A percentile compares a stretch with the other conserved stretches of the same genome.
These are phyloP conservation scores for Candida sp. DNA, from an alignment of 1,139 yeast genomes.

Conservation along the genomic window DNA sequence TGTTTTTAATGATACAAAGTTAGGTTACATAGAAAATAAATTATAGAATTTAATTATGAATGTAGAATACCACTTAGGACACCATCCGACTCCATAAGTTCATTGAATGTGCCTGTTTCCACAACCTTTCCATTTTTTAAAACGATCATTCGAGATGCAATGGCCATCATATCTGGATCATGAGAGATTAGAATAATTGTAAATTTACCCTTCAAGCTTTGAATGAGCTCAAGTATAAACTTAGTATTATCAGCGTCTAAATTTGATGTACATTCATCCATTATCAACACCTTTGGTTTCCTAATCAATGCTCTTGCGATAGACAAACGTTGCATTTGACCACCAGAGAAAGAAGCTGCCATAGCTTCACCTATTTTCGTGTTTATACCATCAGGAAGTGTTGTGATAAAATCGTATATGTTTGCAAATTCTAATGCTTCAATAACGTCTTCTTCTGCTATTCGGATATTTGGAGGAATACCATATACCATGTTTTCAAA, in stretches of 20 bases:
- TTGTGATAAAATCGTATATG: slow-evolving; percentile 46
- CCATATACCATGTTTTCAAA: slow-evolving; percentile 69
- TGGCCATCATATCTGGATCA: slow-evolving; percentile 50
- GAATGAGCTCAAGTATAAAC: slow-evolving; percentile 39
- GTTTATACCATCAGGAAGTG: slow-evolving; percentile 54
- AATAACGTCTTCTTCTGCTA: slow-evolving; percentile 32
- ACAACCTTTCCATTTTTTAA: slow-evolving; percentile 41
- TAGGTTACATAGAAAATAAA: background rate
- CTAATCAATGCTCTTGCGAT: slow-evolving; percentile 72
- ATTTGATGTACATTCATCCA: slow-evolving; percentile 84
- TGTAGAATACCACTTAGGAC: background rate
- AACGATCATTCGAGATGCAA: slow-evolving; percentile 40
- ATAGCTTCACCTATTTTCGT: slow-evolving; percentile 52
- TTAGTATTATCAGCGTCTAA: slow-evolving; percentile 57
- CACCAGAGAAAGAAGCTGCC: slow-evolving; percentile 62
- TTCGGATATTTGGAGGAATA: slow-evolving; percentile 19
- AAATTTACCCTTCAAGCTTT: slow-evolving; percentile 25
- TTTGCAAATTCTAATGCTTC: slow-evolving; percentile 44
- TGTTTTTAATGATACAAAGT: slow-evolving; percentile 1
- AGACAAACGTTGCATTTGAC: slow-evolving; percentile 75
- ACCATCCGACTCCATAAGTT: slow-evolving; percentile 11
- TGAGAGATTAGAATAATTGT: slow-evolving; percentile 60
- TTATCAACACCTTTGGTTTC: slow-evolving; percentile 56
- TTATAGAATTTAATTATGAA: background rate
- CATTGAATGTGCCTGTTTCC: slow-evolving; percentile 23